A percentile compares a stretch with the other conserved stretches of the same genome.
Conservation (phyloP, 148 eudicot genomes). For the Dysphania ambrosioides region DNA sequence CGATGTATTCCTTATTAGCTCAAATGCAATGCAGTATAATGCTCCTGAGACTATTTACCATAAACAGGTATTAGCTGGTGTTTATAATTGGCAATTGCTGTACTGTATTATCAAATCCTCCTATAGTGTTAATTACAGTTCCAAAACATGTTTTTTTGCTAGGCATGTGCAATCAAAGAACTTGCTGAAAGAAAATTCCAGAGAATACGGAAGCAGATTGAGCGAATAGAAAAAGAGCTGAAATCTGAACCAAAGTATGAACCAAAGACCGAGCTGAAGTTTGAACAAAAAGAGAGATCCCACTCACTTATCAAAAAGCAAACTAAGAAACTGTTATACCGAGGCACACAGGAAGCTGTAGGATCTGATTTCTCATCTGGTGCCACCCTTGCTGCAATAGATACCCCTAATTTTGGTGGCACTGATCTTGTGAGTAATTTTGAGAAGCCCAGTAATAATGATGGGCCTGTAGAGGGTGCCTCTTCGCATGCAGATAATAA, state of each 20-base stretch:
- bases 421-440: constrained; percentile 31
- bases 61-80: constrained; percentile 58
- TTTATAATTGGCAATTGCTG: not conserved
- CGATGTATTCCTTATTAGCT: constrained; percentile 77
- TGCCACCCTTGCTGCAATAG: constrained; percentile 37
- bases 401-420: constrained; percentile 37
- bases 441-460: constrained; percentile 37
- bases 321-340: constrained; percentile 41
- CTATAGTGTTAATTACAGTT: constrained; percentile 6
- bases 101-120: not conserved
- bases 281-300: constrained; percentile 47
- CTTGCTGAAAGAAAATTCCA: constrained; percentile 72
- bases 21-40: constrained; percentile 95
- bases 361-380: constrained; percentile 66
- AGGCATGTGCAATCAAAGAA: constrained; percentile 90
- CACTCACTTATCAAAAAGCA: constrained; percentile 47
- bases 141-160: constrained; percentile 20
- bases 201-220: constrained; percentile 45
- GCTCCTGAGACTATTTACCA: constrained; percentile 79
- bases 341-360: constrained; percentile 50
- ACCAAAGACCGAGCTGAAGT: constrained; percentile 44
- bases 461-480: constrained; percentile 49
- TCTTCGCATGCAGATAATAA: constrained; percentile 43
- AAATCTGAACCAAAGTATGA: constrained; percentile 36
- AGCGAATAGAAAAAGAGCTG: constrained; percentile 48